Conservation (phyloP, 129 eudicot species). For the Flaveria robusta region DNA sequence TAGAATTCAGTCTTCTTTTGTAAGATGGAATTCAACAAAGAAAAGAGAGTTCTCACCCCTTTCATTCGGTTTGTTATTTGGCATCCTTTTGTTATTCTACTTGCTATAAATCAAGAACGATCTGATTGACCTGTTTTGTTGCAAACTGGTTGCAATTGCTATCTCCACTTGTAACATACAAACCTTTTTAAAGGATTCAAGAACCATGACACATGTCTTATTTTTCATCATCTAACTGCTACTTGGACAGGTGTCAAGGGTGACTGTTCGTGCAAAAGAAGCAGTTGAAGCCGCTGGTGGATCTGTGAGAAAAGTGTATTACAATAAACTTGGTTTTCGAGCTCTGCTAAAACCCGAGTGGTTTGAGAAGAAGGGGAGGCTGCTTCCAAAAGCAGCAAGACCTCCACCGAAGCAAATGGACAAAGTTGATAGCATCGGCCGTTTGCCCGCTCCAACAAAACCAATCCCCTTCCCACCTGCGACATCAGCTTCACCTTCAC, state of each 20-base stretch:
- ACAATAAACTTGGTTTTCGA: slow-evolving; percentile 76
- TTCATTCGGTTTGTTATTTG: background rate
- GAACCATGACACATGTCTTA: background rate
- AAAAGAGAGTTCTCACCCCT: no score
- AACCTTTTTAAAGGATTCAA: background rate
- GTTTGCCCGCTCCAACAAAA: slow-evolving; percentile 88
- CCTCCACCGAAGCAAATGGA: slow-evolving; percentile 90
- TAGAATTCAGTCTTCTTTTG: background rate
- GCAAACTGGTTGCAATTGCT: background rate
- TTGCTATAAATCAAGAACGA: background rate
- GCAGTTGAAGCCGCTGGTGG: slow-evolving; percentile 97
- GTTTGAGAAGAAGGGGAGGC: slow-evolving; percentile 92
- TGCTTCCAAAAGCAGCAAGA: slow-evolving; percentile 84
- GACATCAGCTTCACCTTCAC: background rate
- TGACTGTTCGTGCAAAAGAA: slow-evolving; percentile 84
- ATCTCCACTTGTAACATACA: background rate
- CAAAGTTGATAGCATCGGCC: slow-evolving; percentile 91
- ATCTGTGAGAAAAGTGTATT: slow-evolving; percentile 85
- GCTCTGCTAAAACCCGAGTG: slow-evolving; percentile 92
- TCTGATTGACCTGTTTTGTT: background rate
- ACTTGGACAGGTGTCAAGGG: slow-evolving; percentile 74
- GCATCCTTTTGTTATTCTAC: background rate
- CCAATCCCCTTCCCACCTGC: slow-evolving; percentile 51
- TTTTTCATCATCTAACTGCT: background rate
- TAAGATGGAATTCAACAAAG: no score